These are phyloP conservation scores for Pyropia haitanensis DNA, from an alignment of 23 red algal genomes.

Conservation along the genomic window DNA sequence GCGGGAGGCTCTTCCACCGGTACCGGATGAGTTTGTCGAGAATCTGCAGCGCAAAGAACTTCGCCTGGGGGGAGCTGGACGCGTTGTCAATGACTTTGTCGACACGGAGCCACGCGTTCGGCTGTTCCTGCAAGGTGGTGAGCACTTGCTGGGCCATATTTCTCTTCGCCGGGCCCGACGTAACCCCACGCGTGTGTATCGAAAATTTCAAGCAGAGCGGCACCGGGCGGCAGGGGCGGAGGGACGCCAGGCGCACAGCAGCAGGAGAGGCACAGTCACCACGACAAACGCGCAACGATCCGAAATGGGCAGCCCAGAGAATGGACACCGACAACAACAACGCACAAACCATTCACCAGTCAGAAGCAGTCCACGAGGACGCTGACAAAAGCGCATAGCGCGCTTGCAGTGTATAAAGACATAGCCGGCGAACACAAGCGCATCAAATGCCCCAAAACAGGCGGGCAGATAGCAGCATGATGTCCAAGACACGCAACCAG, in stretches of 20 bases:
- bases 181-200: not conserved
- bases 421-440: no score
- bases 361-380: no score
- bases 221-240: not conserved
- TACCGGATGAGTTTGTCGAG: conserved; percentile 84
- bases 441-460: no score
- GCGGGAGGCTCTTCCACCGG: conserved; percentile 90
- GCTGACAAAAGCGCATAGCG: no score
- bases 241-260: not conserved
- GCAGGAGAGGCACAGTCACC: not conserved
- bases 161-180: conserved; percentile 36
- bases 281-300: no score
- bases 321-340: no score
- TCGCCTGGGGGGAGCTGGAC: conserved; percentile 35
- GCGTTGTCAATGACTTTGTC: conserved; percentile 84
- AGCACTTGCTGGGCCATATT: conserved; percentile 75
- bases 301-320: no score
- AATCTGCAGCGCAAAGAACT: conserved; percentile 95
- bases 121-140: conserved; percentile 64
- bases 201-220: not conserved
- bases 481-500: no score
- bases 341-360: no score
- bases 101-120: conserved; percentile 81
- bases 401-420: no score
- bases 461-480: no score